Conservation (phyloP, 1,284 basidiomycete species). For the Papiliotrema terrestris region DNA sequence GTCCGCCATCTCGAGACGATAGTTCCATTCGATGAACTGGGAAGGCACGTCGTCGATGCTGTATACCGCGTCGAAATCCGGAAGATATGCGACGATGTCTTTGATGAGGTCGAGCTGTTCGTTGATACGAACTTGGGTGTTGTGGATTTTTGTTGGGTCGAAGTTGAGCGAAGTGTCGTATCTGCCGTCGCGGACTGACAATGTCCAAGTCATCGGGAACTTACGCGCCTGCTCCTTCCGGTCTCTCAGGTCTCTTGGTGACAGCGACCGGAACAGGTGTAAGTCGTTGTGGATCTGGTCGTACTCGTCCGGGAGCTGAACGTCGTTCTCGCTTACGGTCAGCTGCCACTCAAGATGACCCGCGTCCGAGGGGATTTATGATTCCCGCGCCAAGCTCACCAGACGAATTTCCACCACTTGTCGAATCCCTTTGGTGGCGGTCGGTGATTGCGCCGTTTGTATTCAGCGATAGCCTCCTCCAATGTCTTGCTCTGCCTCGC, state of each 20-base stretch:
- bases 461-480: slow-evolving; percentile 68
- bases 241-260: slow-evolving; percentile 66
- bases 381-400: slow-evolving; percentile 43
- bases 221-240: slow-evolving; percentile 51
- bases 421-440: slow-evolving; percentile 86
- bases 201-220: slow-evolving; percentile 25
- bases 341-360: too few relatives aligned
- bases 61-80: too few relatives aligned
- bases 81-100: too few relatives aligned
- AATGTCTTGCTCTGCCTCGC: slow-evolving; percentile 71
- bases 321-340: slow-evolving; percentile 61
- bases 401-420: slow-evolving; percentile 68
- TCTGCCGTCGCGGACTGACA: slow-evolving; percentile 24
- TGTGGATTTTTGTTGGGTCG: slow-evolving; percentile 15
- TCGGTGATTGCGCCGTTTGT: slow-evolving; percentile 68
- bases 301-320: slow-evolving; percentile 85
- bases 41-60: too few relatives aligned
- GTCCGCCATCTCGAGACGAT: neutral
- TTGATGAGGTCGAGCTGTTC: slow-evolving; percentile 33
- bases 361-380: too few relatives aligned
- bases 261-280: slow-evolving; percentile 70
- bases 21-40: slow-evolving; percentile 38
- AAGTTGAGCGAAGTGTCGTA: slow-evolving; percentile 20
- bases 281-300: slow-evolving; percentile 74
- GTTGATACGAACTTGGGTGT: slow-evolving; percentile 30